A percentile compares a stretch with the other conserved stretches of the same genome.
Conservation (phyloP, 768 basidiomycete species). For the Tricholoma sp. region DNA sequence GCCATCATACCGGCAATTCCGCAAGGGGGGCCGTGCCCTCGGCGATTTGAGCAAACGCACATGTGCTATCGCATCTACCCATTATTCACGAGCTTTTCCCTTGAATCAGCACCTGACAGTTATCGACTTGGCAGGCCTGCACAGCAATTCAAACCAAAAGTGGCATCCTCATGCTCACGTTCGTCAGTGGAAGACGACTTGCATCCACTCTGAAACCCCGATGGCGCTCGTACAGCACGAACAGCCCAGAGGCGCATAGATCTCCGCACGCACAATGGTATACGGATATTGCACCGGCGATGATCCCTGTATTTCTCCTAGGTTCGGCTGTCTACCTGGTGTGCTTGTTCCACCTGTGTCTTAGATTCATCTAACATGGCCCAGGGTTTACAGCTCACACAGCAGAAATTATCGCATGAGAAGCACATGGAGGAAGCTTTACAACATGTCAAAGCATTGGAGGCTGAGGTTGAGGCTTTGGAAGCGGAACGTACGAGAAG, state of each 20-base stretch:
- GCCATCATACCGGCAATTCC: neutral
- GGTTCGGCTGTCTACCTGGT: conserved; percentile 80
- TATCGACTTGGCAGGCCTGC: neutral
- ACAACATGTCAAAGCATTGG: conserved; percentile 46
- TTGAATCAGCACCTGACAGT: conserved; percentile 13
- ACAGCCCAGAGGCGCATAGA: conserved; percentile 18
- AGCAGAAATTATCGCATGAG: conserved; percentile 62
- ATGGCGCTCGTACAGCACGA: conserved; percentile 14
- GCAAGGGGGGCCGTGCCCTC: neutral
- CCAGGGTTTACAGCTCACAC: conserved; percentile 64
- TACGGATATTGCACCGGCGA: conserved; percentile 61
- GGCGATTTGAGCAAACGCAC: neutral
- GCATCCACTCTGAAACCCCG: conserved; percentile 8
- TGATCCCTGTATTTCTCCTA: conserved; percentile 73
- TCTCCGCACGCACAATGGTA: conserved; percentile 66
- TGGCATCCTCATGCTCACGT: conserved; percentile 3
- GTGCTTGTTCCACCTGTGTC: conserved; percentile 12
- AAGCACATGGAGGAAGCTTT: conserved; percentile 62
- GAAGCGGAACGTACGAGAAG: conserved; percentile 23
- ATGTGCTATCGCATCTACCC: neutral
- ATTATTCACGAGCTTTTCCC: neutral
- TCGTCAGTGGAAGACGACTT: conserved; percentile 9
- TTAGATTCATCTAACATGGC: neutral
- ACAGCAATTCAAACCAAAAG: neutral
- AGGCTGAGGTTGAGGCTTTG: conserved; percentile 50